These are phyloP conservation scores for Arctium minus DNA, from an alignment of 129 eudicot species.

Conservation along the genomic window DNA sequence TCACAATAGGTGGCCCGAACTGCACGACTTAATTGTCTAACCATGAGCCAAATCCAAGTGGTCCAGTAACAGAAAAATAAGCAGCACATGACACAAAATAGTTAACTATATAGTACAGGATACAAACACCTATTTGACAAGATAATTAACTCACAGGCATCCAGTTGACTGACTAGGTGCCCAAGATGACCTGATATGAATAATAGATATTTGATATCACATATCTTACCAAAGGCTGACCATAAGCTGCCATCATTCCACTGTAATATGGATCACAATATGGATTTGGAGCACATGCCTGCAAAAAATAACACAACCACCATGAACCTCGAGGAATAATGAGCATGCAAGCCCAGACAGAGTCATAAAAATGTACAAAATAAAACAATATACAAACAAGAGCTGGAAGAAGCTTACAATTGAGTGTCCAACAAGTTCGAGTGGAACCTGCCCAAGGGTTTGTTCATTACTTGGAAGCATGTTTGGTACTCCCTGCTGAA, in stretches of 20 bases:
- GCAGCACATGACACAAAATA: too few relatives aligned
- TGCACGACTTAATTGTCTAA: too few relatives aligned
- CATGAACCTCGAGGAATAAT: not conserved
- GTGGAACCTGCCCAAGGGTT: conserved; percentile 50
- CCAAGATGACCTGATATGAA: not conserved
- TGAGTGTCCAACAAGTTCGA: conserved; percentile 78
- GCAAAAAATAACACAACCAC: conserved; percentile 4
- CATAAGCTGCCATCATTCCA: conserved; percentile 81
- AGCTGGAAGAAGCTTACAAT: conserved; percentile 45
- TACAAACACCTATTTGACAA: not conserved
- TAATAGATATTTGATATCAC: not conserved
- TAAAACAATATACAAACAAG: not conserved
- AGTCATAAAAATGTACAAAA: not conserved
- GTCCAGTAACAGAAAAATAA: too few relatives aligned
- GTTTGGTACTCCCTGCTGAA: conserved; percentile 39
- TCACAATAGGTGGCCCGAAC: too few relatives aligned
- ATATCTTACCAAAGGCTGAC: conserved; percentile 70
- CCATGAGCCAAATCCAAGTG: too few relatives aligned
- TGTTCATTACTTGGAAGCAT: conserved; percentile 39
- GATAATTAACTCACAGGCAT: not conserved
- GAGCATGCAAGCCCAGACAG: not conserved
- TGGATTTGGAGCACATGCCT: conserved; percentile 84
- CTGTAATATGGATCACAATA: conserved; percentile 68
- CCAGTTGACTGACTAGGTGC: too few relatives aligned
- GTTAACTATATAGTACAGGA: too few relatives aligned